Conservation (phyloP, 805 yeast genomes). For the Hanseniaspora taiwanica region DNA sequence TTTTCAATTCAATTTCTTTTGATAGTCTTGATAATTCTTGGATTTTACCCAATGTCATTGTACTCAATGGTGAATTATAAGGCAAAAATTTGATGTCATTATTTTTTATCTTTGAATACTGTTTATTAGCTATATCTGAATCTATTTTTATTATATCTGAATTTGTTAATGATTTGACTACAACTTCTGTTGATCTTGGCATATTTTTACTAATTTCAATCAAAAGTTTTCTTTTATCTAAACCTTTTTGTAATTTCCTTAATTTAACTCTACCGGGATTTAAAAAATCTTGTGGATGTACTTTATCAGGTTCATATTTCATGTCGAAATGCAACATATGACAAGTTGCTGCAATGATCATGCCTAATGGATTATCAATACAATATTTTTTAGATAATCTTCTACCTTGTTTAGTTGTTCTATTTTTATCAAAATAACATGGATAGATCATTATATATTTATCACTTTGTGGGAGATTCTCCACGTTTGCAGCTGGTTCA, state of each 20-base stretch:
- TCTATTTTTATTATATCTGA: not conserved
- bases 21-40: not conserved
- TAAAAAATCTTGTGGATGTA: constrained; percentile 95
- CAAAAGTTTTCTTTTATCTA: not conserved
- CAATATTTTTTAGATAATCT: constrained; percentile 58
- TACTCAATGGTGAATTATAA: not conserved
- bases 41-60: not conserved
- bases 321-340: constrained; percentile 21
- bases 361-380: constrained; percentile 80
- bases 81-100: not conserved
- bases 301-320: constrained; percentile 63
- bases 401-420: constrained; percentile 73
- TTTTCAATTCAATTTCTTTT: not conserved
- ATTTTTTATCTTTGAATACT: not conserved
- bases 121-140: not conserved
- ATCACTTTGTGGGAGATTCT: constrained; percentile 13
- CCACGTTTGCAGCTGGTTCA: constrained; percentile 56
- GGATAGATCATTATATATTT: constrained; percentile 64
- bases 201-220: not conserved
- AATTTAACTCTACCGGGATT: constrained; percentile 78
- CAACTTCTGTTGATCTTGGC: not conserved
- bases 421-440: constrained; percentile 72
- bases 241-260: not conserved
- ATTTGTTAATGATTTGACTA: not conserved
- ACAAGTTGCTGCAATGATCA: constrained; percentile 65